These are phyloP conservation scores for Avena atlantica DNA, from an alignment of 176 grass and related monocot genomes.

Conservation along the genomic window DNA sequence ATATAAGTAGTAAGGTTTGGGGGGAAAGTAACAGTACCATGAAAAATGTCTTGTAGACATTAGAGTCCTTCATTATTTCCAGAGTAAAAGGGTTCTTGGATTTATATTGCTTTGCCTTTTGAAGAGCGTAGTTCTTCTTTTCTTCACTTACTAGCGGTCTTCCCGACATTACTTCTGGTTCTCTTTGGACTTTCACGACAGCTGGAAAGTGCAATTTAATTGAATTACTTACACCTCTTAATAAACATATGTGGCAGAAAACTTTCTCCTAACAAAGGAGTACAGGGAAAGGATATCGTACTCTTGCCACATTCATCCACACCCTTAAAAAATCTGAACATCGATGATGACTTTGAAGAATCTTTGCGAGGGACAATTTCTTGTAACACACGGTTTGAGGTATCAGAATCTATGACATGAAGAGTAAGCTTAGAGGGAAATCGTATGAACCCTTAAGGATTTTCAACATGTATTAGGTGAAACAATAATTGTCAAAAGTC, in stretches of 20 bases:
- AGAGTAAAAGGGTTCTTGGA: constrained; percentile 60
- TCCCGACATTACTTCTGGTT: constrained; percentile 54
- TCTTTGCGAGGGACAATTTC: neutral
- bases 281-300: constrained; percentile 15
- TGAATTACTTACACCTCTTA: constrained; percentile 24
- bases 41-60: constrained; percentile 78
- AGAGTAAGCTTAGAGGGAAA: constrained; percentile 26
- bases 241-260: neutral
- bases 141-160: constrained; percentile 62
- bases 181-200: constrained; percentile 45
- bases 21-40: constrained; percentile 45
- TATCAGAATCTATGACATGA: constrained; percentile 19
- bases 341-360: constrained; percentile 1
- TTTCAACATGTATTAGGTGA: constrained; percentile 27
- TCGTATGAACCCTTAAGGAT: neutral
- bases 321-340: constrained; percentile 16
- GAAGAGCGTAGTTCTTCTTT: constrained; percentile 57
- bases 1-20: constrained; percentile 26
- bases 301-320: constrained; percentile 42
- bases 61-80: constrained; percentile 65
- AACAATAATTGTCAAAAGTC: neutral
- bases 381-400: neutral
- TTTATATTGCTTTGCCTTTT: constrained; percentile 62
- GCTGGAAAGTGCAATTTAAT: constrained; percentile 42
- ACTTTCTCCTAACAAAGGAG: constrained; percentile 18